Percentiles rank a stretch among this genome's conserved stretches.
Conservation (phyloP, 306 rosid genomes). For the Cicer chorassanicum region DNA sequence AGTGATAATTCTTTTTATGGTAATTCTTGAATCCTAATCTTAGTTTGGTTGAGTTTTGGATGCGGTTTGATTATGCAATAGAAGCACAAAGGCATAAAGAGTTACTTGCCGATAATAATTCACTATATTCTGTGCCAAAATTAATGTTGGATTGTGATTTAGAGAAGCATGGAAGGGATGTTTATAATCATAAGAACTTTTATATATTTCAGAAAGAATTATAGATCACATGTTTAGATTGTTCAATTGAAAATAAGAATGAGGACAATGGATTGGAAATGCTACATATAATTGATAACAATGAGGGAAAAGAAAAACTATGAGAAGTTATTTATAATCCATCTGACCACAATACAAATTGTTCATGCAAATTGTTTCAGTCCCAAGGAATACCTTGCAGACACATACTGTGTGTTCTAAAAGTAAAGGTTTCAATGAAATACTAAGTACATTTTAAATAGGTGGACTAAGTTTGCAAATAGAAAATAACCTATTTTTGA, state of each 20-base stretch:
- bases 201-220: background rate
- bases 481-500: conserved; percentile 9
- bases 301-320: background rate
- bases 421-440: background rate
- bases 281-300: background rate
- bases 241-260: background rate
- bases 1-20: too few relatives aligned
- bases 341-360: background rate
- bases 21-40: too few relatives aligned
- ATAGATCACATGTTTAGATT: background rate
- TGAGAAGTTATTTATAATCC: background rate
- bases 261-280: background rate
- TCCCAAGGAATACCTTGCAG: background rate
- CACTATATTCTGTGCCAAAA: too few relatives aligned
- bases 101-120: too few relatives aligned
- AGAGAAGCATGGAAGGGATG: too few relatives aligned
- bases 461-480: background rate
- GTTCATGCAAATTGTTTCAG: background rate
- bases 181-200: too few relatives aligned
- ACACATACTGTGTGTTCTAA: background rate
- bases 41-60: too few relatives aligned
- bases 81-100: too few relatives aligned
- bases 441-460: background rate
- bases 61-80: too few relatives aligned
- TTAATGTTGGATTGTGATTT: too few relatives aligned